Base-by-base conservation (phyloP, 2,329 filamentous ascomycete genomes). In the Colletotrichum sp. region DNA sequence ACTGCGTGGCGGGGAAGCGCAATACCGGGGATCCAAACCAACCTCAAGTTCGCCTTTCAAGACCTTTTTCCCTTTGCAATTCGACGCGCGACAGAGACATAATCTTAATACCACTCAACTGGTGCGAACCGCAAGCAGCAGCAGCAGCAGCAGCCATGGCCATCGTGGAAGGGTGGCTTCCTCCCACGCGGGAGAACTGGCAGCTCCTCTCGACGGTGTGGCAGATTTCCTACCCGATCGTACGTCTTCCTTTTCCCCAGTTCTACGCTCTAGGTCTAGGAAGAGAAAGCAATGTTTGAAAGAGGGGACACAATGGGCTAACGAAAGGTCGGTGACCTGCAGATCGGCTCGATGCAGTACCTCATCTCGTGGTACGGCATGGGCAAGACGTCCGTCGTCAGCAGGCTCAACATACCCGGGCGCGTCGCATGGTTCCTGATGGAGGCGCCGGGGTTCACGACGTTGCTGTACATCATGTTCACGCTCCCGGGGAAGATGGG, bases 341-440 rank as follows among this genome's bases (percentile, higher is more conserved):
- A 98, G 95, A 81, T 95, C 78, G 93, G 93, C 0, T 90, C 92
- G 2, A 68, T 91, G 27, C 96, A 98, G 91, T 98, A 94, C 93
- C 75, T 93, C 72, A 86, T 90, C n/a, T 90, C 91, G 71, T 98
- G 92, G 90, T 97, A 98, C 84, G 95, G 95, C 67, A 95, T 96
- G 88, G 97, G 97, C 83, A 98, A 98, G 86, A 98, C 96, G 4
- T 98, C 95, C 5, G 90, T 92, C 22, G 82, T 89, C 5, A 96
- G 94, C 80, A 86, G 86, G 15, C 88, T 97, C 82, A 99, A 99
- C 85, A 85, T 98, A n/a, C 95, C 96, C 3, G 97, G 97, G 77
- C 95, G 94, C 80, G 87, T 95, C 78, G 96, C 92, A 74, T 99
- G 97, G 97, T 90, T 94, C 72, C 91, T 93, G 4, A 98, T 98